Conservation (phyloP, 2,329 filamentous ascomycete genomes). For the Cladosporium sp. region DNA sequence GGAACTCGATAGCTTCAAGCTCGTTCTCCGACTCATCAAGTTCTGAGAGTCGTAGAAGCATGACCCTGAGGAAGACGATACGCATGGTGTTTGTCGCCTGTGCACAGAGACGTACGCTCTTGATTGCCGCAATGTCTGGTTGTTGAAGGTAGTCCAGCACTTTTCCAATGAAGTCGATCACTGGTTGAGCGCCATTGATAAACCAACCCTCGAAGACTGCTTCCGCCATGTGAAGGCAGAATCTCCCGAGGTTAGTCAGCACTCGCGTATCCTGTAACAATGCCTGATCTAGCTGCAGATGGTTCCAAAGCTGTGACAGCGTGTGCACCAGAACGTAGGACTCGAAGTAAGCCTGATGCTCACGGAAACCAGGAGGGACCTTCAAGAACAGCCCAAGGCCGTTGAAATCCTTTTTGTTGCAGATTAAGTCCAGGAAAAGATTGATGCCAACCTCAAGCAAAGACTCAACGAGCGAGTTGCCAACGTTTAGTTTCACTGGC, state of each 20-base stretch:
- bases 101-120: slow-evolving; percentile 85
- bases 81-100: slow-evolving; percentile 76
- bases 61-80: slow-evolving; percentile 70
- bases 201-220: slow-evolving; percentile 97
- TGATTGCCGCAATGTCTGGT: slow-evolving; percentile 73
- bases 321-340: slow-evolving; percentile 79
- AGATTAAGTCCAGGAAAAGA: slow-evolving; percentile 81
- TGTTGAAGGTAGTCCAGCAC: slow-evolving; percentile 85
- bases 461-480: slow-evolving; percentile 68
- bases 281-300: slow-evolving; percentile 67
- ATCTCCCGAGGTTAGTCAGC: slow-evolving; percentile 79
- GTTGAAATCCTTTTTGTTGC: slow-evolving; percentile 82
- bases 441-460: slow-evolving; percentile 72
- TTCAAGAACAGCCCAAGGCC: slow-evolving; percentile 83
- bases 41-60: slow-evolving; percentile 78
- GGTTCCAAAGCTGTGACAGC: slow-evolving; percentile 64
- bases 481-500: slow-evolving; percentile 47
- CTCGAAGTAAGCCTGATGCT: slow-evolving; percentile 93
- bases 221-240: slow-evolving; percentile 77
- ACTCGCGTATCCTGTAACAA: slow-evolving; percentile 75
- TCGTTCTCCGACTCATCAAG: slow-evolving; percentile 65
- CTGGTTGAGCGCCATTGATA: slow-evolving; percentile 74
- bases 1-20: slow-evolving; percentile 62
- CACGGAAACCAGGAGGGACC: slow-evolving; percentile 85
- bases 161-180: slow-evolving; percentile 81